phyloP scores from a whole-genome alignment of 2,329 filamentous ascomycete species.

The Colletotrichum melonis region DNA sequence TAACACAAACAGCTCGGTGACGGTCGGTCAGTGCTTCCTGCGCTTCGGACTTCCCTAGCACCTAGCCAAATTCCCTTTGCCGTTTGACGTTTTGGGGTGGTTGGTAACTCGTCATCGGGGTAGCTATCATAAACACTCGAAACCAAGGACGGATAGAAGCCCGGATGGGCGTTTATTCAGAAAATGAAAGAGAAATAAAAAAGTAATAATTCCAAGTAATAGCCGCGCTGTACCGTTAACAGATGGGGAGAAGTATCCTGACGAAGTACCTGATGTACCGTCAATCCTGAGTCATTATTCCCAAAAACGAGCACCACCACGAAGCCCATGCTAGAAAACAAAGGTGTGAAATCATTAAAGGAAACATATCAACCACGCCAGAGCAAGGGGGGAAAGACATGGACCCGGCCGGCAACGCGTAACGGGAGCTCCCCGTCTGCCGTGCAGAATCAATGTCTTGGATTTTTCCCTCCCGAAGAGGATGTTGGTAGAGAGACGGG shows the following conservation, averaged over 20 bases:
- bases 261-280: conserved; percentile 14
- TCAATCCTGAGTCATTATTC: neutral
- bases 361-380: neutral
- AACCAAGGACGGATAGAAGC: conserved; percentile 18
- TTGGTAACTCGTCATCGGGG: neutral
- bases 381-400: neutral
- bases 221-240: neutral
- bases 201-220: neutral
- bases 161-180: neutral
- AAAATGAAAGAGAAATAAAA: neutral
- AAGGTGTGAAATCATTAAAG: neutral
- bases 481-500: conserved; percentile 6
- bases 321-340: neutral
- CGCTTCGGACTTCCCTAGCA: conserved; percentile 13
- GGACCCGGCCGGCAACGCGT: conserved; percentile 10
- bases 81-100: neutral
- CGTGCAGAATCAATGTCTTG: neutral
- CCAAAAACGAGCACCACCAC: neutral
- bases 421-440: neutral
- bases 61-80: neutral
- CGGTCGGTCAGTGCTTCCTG: neutral
- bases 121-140: conserved; percentile 2
- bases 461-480: neutral
- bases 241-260: conserved; percentile 8
- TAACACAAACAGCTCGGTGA: neutral